Evolutionary conservation across 176 grass and related monocot genomes (phyloP).

Genomic region (Lolium rigidum): DNA sequence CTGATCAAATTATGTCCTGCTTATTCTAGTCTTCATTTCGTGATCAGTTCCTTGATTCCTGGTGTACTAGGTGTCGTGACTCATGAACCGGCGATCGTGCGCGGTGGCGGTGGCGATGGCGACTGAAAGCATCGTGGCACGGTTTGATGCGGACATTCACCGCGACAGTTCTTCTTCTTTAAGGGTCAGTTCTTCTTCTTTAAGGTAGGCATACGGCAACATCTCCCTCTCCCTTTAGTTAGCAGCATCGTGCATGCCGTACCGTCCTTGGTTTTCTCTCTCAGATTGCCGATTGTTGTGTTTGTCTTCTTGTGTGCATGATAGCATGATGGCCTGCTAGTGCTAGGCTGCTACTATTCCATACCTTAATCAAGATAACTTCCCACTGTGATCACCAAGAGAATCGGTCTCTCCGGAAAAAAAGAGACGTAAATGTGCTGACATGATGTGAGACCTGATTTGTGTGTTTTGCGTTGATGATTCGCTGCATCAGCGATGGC

Average conservation of each 20-base stretch:
- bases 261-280: constrained; percentile 20
- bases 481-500: constrained; percentile 8
- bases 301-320: background rate
- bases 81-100: background rate
- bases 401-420: constrained; percentile 18
- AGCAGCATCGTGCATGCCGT: constrained; percentile 27
- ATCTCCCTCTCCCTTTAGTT: constrained; percentile 14
- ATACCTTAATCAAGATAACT: constrained; percentile 36
- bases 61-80: constrained; percentile 33
- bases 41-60: background rate
- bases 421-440: constrained; percentile 15
- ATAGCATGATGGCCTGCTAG: background rate
- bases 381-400: background rate
- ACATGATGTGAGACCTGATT: constrained; percentile 1
- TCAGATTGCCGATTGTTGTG: background rate
- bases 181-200: no score
- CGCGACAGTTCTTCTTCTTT: background rate
- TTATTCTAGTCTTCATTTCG: background rate
- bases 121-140: constrained; percentile 29
- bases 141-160: constrained; percentile 28
- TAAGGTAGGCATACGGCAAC: constrained; percentile 43
- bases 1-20: constrained; percentile 1
- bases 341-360: background rate
- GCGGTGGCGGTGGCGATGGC: constrained; percentile 25
- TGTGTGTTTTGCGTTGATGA: background rate